Evolutionary conservation across 2,329 filamentous ascomycete species (phyloP).

Genomic region (Ophiostoma montium): DNA sequence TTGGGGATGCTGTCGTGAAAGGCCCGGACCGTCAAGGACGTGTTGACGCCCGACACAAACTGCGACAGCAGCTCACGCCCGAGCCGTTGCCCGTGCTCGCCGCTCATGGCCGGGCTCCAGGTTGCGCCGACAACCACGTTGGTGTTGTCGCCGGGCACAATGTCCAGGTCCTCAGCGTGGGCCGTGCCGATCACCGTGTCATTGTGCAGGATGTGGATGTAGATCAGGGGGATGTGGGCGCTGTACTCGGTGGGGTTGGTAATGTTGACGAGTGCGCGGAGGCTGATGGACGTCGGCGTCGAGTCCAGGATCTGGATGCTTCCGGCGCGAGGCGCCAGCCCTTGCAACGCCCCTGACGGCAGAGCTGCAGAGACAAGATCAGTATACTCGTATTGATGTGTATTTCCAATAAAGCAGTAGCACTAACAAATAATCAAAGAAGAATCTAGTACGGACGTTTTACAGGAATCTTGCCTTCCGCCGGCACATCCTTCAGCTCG

Average conservation of each 20-base stretch:
- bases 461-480: constrained; percentile 72
- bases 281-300: constrained; percentile 51
- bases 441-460: constrained; percentile 59
- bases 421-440: constrained; percentile 19
- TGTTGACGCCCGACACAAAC: constrained; percentile 81
- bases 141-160: constrained; percentile 58
- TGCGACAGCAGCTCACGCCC: constrained; percentile 66
- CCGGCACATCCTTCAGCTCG: constrained; percentile 70
- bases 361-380: constrained; percentile 32
- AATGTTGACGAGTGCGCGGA: constrained; percentile 63
- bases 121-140: constrained; percentile 51
- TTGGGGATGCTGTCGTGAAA: constrained; percentile 61
- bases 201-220: constrained; percentile 62
- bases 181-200: constrained; percentile 63
- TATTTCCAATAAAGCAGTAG: neutral
- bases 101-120: constrained; percentile 62
- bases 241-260: constrained; percentile 86
- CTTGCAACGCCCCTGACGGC: constrained; percentile 34
- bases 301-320: constrained; percentile 62
- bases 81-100: constrained; percentile 42
- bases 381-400: constrained; percentile 1
- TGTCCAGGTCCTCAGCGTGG: constrained; percentile 45
- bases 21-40: constrained; percentile 58
- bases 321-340: constrained; percentile 48
- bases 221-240: constrained; percentile 66